Percentiles rank a stretch among this genome's conserved stretches.
phyloP scores from a whole-genome alignment of 1,284 basidiomycete genomes.

The Cryptococcus sp. region DNA sequence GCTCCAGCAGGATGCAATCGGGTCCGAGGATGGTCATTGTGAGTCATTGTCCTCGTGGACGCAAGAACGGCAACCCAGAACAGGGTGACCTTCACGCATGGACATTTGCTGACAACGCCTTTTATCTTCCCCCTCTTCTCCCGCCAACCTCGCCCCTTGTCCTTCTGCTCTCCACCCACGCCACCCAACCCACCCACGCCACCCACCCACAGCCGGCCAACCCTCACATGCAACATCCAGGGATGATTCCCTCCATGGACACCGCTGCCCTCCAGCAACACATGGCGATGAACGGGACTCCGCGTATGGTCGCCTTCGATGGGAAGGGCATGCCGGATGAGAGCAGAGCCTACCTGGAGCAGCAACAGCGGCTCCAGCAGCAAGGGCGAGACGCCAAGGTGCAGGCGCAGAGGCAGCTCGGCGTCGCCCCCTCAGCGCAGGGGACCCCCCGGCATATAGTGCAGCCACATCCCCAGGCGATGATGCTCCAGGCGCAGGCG shows the following conservation, averaged over 20 bases:
- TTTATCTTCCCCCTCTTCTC: neutral
- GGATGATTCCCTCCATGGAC: conserved; percentile 12
- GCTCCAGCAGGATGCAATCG: conserved; percentile 12
- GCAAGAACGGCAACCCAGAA: neutral
- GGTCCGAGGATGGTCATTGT: conserved; percentile 18
- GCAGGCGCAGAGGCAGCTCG: conserved; percentile 15
- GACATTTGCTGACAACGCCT: neutral
- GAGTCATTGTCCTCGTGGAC: conserved; percentile 1
- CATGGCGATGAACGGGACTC: conserved; percentile 10
- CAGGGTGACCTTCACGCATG: neutral
- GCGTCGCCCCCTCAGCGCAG: conserved; percentile 9
- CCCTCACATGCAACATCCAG: conserved; percentile 17
- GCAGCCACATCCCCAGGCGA: conserved; percentile 8
- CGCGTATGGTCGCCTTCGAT: conserved; percentile 5
- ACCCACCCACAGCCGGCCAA: conserved; percentile 9
- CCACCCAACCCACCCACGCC: too few relatives aligned
- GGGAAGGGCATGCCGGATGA: conserved; percentile 9
- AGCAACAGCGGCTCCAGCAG: conserved; percentile 13
- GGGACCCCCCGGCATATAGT: conserved; percentile 8
- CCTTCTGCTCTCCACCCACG: too few relatives aligned
- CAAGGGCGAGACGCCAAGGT: conserved; percentile 16
- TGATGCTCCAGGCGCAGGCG: conserved; percentile 2
- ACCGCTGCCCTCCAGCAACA: conserved; percentile 12
- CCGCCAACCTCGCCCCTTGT: neutral
- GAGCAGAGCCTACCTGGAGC: conserved; percentile 10